Evolutionary conservation across 164 flowering plant species (phyloP), one percentile per base, ranked within the genome.

Genomic region (Liquidambar formosana): DNA sequence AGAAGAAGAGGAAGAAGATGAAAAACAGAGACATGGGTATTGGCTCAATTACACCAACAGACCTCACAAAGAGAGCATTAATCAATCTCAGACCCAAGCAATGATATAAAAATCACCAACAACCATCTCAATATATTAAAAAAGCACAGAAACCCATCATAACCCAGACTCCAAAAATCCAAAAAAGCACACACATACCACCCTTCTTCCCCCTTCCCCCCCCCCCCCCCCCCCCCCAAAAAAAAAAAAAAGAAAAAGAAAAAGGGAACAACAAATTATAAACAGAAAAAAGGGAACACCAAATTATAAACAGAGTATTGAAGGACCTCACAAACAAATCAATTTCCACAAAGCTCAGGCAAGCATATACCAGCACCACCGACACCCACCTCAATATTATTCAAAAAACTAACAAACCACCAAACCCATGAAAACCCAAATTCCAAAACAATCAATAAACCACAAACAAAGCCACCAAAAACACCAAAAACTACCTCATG

Each of bases 401-500:
- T 49, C 2, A 41, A 41, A 22, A 25, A 73, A 38, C 27, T 73
- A 28, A 22, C 25, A 64, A 52, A n/a, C n/a, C n/a, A n/a, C n/a
- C 15, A 67, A 59, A 1, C 9, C 58, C 63, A 18, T 23, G 16
- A 54, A 73, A 41, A 65, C 44, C 16, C 15, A 49, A n/a, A 45
- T 15, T 21, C 47, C 33, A 60, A 10, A 41, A 53, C 48, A 14
- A 33, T 5, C 41, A 21, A 19, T 53, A 44, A 49, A 27, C 46
- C 14, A 23, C 18, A 8, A 16, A 12, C 44, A 41, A 44, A 43
- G 5, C 10, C 23, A 68, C 8, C 8, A 27, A 58, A 5, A 33
- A 65, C 52, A n/a, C 22, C 10, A 15, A 49, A 44, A 11, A 4
- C n/a, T 48, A 92, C 98, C 98, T 85, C 97, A 94, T 94, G 58